Evolutionary conservation across 805 yeast species (phyloP).

Genomic region (Kluyveromyces aestuarii): DNA sequence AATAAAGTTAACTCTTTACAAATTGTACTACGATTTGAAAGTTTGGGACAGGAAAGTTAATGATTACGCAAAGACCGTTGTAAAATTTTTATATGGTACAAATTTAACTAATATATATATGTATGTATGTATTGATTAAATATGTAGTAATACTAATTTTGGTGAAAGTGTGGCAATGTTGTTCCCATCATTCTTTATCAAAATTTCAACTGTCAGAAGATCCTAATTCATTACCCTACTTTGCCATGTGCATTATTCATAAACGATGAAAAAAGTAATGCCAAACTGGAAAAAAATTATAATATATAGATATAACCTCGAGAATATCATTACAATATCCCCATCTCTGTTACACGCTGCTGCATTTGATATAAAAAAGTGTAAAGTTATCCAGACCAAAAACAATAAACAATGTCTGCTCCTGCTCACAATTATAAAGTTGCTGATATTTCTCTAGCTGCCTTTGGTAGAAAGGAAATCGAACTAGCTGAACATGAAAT

Average conservation of each 20-base stretch:
- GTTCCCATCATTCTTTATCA: no score
- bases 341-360: no score
- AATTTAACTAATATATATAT: no score
- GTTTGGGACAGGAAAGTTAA: neutral
- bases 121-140: no score
- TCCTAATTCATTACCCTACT: neutral
- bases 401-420: slow-evolving; percentile 37
- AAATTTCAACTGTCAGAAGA: no score
- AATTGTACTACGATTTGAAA: no score
- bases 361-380: no score
- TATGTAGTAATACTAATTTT: no score
- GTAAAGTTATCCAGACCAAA: neutral
- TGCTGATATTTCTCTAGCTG: slow-evolving; percentile 96
- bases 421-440: slow-evolving; percentile 79
- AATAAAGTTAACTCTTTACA: neutral
- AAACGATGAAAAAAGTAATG: neutral
- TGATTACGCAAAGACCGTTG: no score
- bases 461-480: slow-evolving; percentile 99
- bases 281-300: neutral
- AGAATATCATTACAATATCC: neutral
- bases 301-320: neutral
- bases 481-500: slow-evolving; percentile 98
- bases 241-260: neutral
- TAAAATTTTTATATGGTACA: no score
- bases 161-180: no score